A percentile compares a stretch with the other conserved stretches of the same genome.
Conservation (phyloP, 345 rosid genomes). For the Clarkia xantiana region DNA sequence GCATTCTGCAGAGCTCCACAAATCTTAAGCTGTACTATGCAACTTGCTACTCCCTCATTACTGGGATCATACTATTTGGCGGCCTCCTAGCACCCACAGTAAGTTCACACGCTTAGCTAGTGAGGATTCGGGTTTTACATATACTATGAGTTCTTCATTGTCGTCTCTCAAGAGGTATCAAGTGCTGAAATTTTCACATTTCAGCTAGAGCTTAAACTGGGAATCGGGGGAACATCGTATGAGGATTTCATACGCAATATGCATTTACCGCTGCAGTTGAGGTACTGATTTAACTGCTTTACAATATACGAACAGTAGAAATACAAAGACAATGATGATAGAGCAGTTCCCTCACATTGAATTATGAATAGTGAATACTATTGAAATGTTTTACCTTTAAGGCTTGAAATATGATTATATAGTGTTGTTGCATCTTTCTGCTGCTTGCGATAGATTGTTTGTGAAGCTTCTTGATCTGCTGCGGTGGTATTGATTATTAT, state of each 20-base stretch:
- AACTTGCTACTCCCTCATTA: slow-evolving; percentile 74
- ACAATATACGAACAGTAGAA: background rate
- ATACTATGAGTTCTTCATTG: too few species aligned
- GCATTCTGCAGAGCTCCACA: slow-evolving; percentile 44
- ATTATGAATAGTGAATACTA: too few species aligned
- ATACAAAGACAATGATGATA: too few species aligned
- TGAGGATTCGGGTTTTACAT: background rate
- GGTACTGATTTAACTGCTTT: slow-evolving; percentile 47
- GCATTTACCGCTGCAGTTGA: slow-evolving; percentile 86
- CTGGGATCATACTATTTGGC: slow-evolving; percentile 78
- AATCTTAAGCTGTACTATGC: slow-evolving; percentile 77
- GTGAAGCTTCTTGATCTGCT: background rate
- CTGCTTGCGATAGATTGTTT: background rate
- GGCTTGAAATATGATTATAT: too few species aligned
- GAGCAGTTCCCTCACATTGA: too few species aligned
- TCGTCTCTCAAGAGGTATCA: too few species aligned
- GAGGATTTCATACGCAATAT: slow-evolving; percentile 60
- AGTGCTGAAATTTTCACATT: slow-evolving; percentile 1
- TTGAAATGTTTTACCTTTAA: too few species aligned
- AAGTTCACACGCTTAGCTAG: slow-evolving; percentile 15
- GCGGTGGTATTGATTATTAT: slow-evolving; percentile 3
- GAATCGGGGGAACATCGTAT: slow-evolving; percentile 88
- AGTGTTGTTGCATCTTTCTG: too few species aligned
- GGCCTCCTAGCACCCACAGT: slow-evolving; percentile 84
- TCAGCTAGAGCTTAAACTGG: slow-evolving; percentile 89